Evolutionary conservation across 768 basidiomycete species (phyloP).

Genomic region (Amyloporia xantha): DNA sequence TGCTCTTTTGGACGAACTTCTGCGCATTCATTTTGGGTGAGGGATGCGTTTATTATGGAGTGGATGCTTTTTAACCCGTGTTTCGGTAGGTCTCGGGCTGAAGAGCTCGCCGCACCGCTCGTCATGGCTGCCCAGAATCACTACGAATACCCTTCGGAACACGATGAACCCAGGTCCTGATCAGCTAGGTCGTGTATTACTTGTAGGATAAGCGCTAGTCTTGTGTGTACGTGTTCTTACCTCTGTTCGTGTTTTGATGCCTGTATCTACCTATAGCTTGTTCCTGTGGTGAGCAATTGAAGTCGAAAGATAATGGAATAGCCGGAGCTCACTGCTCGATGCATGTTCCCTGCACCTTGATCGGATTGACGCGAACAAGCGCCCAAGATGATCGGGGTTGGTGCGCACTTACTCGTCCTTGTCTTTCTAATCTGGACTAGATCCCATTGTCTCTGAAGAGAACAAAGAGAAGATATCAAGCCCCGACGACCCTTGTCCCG

Average conservation of each 20-base stretch:
- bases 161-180: conserved; percentile 2
- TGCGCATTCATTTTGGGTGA: conserved; percentile 47
- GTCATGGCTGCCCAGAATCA: conserved; percentile 16
- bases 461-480: neutral
- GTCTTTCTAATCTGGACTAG: too few species aligned
- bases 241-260: neutral
- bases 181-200: neutral
- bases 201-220: neutral
- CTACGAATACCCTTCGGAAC: conserved; percentile 6
- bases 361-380: neutral
- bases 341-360: neutral
- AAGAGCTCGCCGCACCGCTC: conserved; percentile 16
- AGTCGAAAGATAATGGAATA: too few species aligned
- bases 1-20: conserved; percentile 45
- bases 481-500: neutral
- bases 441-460: neutral
- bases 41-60: conserved; percentile 10
- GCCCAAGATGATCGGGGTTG: neutral
- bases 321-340: too few species aligned
- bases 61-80: too few species aligned
- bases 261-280: neutral
- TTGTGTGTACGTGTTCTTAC: neutral
- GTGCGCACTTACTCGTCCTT: too few species aligned
- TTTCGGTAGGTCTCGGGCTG: conserved; percentile 13
- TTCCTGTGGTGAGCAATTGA: too few species aligned